Conservation (phyloP, 1,284 basidiomycete genomes). For the Naganishia albida region DNA sequence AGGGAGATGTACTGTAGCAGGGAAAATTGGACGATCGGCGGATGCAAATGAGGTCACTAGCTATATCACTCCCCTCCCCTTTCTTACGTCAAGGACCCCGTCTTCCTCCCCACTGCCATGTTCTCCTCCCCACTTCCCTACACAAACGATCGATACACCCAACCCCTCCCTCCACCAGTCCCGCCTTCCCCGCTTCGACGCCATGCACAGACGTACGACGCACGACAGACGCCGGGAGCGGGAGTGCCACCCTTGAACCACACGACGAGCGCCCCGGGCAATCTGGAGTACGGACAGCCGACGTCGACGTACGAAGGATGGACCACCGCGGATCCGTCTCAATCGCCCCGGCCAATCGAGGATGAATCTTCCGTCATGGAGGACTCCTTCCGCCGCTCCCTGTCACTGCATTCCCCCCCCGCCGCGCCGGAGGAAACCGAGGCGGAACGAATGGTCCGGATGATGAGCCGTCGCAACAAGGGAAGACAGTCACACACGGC, state of each 20-base stretch:
- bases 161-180: conserved; percentile 6
- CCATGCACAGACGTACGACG: neutral
- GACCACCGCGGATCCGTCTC: neutral
- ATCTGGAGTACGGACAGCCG: neutral
- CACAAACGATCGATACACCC: neutral
- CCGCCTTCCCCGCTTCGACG: neutral
- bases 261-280: neutral
- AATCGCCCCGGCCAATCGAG: neutral
- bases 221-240: neutral
- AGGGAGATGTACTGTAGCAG: neutral
- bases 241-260: neutral
- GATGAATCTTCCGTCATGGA: neutral
- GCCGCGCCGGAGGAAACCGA: neutral
- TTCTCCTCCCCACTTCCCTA: too few relatives aligned
- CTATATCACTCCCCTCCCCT: neutral
- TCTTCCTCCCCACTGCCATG: conserved; percentile 18
- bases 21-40: conserved; percentile 17
- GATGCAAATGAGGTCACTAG: neutral
- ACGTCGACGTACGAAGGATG: neutral
- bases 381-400: neutral
- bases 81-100: neutral
- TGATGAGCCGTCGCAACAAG: conserved; percentile 16
- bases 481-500: neutral
- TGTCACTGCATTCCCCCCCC: neutral
- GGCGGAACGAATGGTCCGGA: conserved; percentile 6